Evolutionary conservation across 768 basidiomycete genomes (phyloP).

Genomic region (Phylloporus arenicola): DNA sequence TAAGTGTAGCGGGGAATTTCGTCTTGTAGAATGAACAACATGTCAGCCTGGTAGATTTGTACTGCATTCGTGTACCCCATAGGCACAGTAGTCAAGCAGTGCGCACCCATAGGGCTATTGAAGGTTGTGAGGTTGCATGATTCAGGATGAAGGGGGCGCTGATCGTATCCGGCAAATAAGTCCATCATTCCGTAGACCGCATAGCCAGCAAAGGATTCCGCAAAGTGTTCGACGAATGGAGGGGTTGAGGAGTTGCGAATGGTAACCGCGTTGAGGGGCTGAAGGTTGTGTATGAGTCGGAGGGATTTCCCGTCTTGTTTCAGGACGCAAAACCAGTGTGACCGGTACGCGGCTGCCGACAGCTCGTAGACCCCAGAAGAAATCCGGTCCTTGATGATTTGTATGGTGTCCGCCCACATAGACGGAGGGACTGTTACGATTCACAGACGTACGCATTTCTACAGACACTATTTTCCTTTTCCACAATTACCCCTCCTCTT

Average conservation of each 20-base stretch:
- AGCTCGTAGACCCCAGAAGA: too few relatives aligned
- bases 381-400: too few relatives aligned
- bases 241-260: neutral
- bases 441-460: too few relatives aligned
- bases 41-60: constrained; percentile 37
- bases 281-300: too few relatives aligned
- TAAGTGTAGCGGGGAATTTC: constrained; percentile 36
- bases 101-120: constrained; percentile 21
- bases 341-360: too few relatives aligned
- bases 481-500: too few relatives aligned
- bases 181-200: constrained; percentile 1
- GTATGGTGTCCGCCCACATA: too few relatives aligned
- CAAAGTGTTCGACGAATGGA: neutral
- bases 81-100: constrained; percentile 9
- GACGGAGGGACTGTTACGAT: too few relatives aligned
- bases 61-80: constrained; percentile 41
- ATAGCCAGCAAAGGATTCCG: neutral
- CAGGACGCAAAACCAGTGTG: too few relatives aligned
- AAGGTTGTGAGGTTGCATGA: constrained; percentile 37
- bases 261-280: neutral
- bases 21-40: constrained; percentile 32
- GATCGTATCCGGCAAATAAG: neutral
- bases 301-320: too few relatives aligned
- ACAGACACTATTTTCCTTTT: too few relatives aligned
- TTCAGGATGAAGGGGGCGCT: neutral